Base-by-base conservation (phyloP, 176 grass and related monocot genomes). In the Aegilops bicornis region DNA sequence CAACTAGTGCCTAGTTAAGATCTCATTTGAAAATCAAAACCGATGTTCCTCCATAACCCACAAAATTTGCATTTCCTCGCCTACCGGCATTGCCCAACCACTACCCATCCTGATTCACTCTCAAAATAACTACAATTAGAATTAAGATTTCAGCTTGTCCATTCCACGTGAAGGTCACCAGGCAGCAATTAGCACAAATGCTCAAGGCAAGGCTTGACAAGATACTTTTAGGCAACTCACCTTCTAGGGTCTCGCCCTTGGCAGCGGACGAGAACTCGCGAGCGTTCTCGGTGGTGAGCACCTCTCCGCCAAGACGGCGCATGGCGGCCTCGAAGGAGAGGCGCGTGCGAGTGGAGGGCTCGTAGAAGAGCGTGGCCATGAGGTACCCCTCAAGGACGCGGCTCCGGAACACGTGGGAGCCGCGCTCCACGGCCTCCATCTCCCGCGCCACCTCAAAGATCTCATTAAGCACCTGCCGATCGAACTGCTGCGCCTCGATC, bases 261-360 rank as follows among this genome's bases (percentile, higher is more conserved):
- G 96, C 91, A 27, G 96, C 93, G 12, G 96, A 98, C 3, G 96
- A 98, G 87, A 98, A 98, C 87, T 95, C 96, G n/a, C 96, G 88
- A 23, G 96, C 96, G 73, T 96, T 98, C 84, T 98, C 96, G n/a
- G 96, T 98, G 65, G 96, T 98, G 77, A 98, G 86, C 66, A 98
- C 96, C 72, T 94, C 96, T 35, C 91, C 92, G 19, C 93, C 93
- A 31, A 98, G 92, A 33, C 93, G 64, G 64, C 89, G 91, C 96
- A 98, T 98, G 33, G 96, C 93, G 23, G 93, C 92, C 79, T 95
- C 91, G 87, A 98, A 98, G 22, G 93, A 95, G 81, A 95, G 93
- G 50, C 93, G 91, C 43, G 96, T 96, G 83, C 93, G 87, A 9
- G 96, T 94, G 45, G 96, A 98, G 42, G 91, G 96, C 89, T 98